Evolutionary conservation across 2,329 filamentous ascomycete species (phyloP), one percentile per base, ranked within the genome.

Genomic region (Cordyceps tenuipes): DNA sequence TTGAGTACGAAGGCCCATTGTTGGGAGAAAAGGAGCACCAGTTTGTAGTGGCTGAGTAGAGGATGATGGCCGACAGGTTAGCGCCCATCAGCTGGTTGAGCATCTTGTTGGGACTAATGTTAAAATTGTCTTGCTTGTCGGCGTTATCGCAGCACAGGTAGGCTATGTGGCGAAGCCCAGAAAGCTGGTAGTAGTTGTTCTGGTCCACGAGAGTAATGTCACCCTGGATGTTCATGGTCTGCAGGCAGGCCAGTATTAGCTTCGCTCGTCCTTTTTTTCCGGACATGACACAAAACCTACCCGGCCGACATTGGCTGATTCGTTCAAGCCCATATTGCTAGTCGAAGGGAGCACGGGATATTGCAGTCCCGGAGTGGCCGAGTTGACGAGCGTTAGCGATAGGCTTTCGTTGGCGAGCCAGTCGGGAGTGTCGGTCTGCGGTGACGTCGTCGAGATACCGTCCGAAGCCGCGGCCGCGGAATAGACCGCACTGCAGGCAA

Each of bases 11-110:
- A 17, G 81, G 71, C 60, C 75, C 66, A 15, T 68, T 64, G 34
- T 68, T 63, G 10, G 75, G 72, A 9, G 68, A 70, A 23, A 88
- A 74, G 58, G 75, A 75, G 69, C 88, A 91, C 69, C 77, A 83
- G 61, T 79, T 76, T 12, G 77, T 75, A 7, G 69, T 70, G 3
- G 78, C 76, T 64, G 83, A 89, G 71, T 89, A 93, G 3, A 92
- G 75, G 4, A 93, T 71, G 61, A 91, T 84, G 9, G 85, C 88
- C 21, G 72, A 75, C 6, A 85, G 82, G 8, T 75, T 72, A 43
- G 69, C 72, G 43, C 70, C 74, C 75, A 83, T 82, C 39, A 85
- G 72, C 5, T 72, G 70, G 60, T 77, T 74, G 55, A 90, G 77
- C 65, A 84, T 78, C 59, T 70, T 67, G 56, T 76, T 71, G 2